A percentile compares a stretch with the other conserved stretches of the same genome.
phyloP scores from a whole-genome alignment of 1,284 basidiomycete genomes.

The Vanrija sp. region DNA sequence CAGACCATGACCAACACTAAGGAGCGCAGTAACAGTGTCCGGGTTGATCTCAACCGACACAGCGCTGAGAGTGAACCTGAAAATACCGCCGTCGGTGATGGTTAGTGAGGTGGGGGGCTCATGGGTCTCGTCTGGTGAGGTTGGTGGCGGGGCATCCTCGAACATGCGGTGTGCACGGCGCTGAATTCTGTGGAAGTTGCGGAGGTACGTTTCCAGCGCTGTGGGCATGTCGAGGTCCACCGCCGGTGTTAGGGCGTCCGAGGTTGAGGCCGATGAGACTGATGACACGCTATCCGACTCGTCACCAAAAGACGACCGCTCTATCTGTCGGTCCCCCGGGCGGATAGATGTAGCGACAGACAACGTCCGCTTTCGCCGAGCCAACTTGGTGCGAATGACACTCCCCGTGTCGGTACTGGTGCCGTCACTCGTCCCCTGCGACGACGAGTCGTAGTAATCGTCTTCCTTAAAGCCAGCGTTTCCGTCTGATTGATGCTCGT shows the following conservation, averaged over 20 bases:
- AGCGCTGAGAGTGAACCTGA: conserved; percentile 5
- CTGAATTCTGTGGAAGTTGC: conserved; percentile 9
- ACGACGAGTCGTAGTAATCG: conserved; percentile 5
- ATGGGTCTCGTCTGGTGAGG: background rate
- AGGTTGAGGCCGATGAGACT: background rate
- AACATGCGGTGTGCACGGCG: conserved; percentile 7
- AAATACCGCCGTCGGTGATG: conserved; percentile 10
- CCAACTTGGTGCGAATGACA: too few species aligned
- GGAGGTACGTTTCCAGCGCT: conserved; percentile 9
- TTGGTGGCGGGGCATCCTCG: background rate
- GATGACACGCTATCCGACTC: conserved; percentile 24
- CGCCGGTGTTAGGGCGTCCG: background rate
- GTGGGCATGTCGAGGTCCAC: conserved; percentile 4
- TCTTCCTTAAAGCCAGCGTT: conserved; percentile 2
- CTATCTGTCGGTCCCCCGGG: background rate
- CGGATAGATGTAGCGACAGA: background rate
- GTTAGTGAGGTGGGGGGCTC: conserved; percentile 4
- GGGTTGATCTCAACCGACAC: conserved; percentile 14
- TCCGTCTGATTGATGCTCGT: background rate
- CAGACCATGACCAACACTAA: background rate
- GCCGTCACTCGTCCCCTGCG: conserved; percentile 6
- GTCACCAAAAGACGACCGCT: conserved; percentile 16
- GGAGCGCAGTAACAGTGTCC: conserved; percentile 1
- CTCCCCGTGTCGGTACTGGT: conserved; percentile 3
- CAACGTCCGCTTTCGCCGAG: conserved; percentile 1